Conservation (phyloP, 768 basidiomycete genomes). For the Mycena galopus region DNA sequence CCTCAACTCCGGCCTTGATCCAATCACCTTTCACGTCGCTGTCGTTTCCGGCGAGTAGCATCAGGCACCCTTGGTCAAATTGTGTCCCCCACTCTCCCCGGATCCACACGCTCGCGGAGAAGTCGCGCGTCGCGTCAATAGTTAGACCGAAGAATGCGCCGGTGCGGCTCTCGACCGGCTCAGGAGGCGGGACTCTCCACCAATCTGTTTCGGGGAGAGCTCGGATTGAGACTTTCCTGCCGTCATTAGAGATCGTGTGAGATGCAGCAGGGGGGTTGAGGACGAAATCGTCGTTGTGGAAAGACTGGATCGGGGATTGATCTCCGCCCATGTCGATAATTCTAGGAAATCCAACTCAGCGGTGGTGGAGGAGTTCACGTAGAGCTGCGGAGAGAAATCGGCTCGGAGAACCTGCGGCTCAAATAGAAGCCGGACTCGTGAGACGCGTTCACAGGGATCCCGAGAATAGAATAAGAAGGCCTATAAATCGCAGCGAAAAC, state of each 20-base stretch:
- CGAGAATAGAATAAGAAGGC: too few species aligned
- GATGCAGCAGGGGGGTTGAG: slow-evolving; percentile 28
- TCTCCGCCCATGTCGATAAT: background rate
- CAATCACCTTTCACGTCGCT: slow-evolving; percentile 25
- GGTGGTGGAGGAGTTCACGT: too few species aligned
- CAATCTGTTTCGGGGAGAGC: slow-evolving; percentile 29
- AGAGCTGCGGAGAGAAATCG: too few species aligned
- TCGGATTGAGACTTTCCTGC: slow-evolving; percentile 20
- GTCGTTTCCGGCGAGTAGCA: slow-evolving; percentile 28
- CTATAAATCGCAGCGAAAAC: too few species aligned
- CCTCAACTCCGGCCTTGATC: slow-evolving; percentile 31
- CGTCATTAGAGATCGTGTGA: slow-evolving; percentile 25
- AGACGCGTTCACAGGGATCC: too few species aligned
- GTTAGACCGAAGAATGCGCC: slow-evolving; percentile 26
- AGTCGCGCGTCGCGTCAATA: slow-evolving; percentile 31
- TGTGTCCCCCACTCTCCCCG: slow-evolving; percentile 27
- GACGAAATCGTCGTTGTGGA: slow-evolving; percentile 12
- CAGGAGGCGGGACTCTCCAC: slow-evolving; percentile 29
- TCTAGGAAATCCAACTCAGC: background rate
- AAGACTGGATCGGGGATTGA: slow-evolving; percentile 7
- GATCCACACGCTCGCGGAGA: slow-evolving; percentile 29
- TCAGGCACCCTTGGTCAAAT: slow-evolving; percentile 33
- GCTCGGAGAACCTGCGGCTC: too few species aligned
- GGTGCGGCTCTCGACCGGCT: slow-evolving; percentile 26
- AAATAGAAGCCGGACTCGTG: too few species aligned